These are phyloP conservation scores for Zymoseptoria pseudotritici DNA, from an alignment of 2,329 filamentous ascomycete species.

Conservation along the genomic window DNA sequence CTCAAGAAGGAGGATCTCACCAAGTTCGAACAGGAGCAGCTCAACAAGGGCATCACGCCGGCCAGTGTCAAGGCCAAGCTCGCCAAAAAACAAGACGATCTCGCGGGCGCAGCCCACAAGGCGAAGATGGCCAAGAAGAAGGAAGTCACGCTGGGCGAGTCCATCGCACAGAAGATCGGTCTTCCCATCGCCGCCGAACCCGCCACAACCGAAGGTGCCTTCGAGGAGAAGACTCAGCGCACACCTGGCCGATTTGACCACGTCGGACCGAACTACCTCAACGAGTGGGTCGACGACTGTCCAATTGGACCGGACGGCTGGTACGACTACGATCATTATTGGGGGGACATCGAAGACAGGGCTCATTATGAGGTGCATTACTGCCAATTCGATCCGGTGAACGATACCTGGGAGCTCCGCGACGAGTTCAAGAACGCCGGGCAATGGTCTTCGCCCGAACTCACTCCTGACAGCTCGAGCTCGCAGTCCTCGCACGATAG, in stretches of 20 bases:
- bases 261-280: background rate
- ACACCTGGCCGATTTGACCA: conserved; percentile 1
- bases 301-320: background rate
- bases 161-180: conserved; percentile 23
- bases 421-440: conserved; percentile 3
- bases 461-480: conserved; percentile 21
- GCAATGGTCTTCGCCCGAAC: conserved; percentile 18
- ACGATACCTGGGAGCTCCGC: conserved; percentile 12
- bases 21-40: conserved; percentile 8
- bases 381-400: conserved; percentile 6
- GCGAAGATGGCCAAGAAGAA: conserved; percentile 11
- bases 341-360: background rate
- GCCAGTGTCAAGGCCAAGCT: conserved; percentile 10
- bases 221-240: conserved; percentile 2
- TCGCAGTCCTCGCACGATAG: conserved; percentile 33
- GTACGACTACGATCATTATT: background rate
- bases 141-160: conserved; percentile 25
- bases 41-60: conserved; percentile 7
- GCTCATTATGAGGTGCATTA: background rate
- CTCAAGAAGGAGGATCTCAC: conserved; percentile 10
- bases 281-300: background rate
- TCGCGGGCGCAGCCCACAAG: conserved; percentile 13
- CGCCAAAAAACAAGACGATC: conserved; percentile 15
- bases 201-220: conserved; percentile 1
- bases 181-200: conserved; percentile 3